Conservation (phyloP, 176 grass and related monocot genomes). For the Poa pratensis region DNA sequence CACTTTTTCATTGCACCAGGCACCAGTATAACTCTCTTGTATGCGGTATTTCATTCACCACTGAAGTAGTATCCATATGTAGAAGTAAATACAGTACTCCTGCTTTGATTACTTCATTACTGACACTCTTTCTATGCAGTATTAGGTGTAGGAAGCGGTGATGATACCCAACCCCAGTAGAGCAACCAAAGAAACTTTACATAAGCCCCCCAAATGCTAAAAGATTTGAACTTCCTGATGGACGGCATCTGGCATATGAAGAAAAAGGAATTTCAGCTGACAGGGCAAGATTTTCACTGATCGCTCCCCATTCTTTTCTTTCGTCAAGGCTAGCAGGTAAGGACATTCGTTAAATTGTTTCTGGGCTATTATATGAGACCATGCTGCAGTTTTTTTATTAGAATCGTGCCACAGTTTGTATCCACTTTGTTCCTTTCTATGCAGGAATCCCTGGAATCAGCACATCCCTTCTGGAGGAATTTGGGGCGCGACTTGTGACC, state of each 20-base stretch:
- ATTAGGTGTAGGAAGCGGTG: conserved; percentile 55
- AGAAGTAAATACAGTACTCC: conserved; percentile 13
- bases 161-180: conserved; percentile 50
- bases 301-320: conserved; percentile 93
- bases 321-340: conserved; percentile 90
- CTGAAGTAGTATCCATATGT: conserved; percentile 4
- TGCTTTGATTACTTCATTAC: conserved; percentile 28
- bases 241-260: conserved; percentile 75
- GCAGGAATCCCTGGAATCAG: conserved; percentile 89
- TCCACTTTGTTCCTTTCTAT: conserved; percentile 36
- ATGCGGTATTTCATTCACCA: conserved; percentile 2
- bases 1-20: conserved; percentile 26
- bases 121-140: conserved; percentile 58
- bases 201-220: conserved; percentile 79
- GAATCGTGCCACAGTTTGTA: conserved; percentile 20
- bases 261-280: conserved; percentile 77
- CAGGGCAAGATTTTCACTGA: conserved; percentile 80
- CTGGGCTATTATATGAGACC: background rate
- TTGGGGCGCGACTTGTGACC: conserved; percentile 81
- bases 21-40: background rate
- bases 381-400: conserved; percentile 7
- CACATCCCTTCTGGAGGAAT: conserved; percentile 76
- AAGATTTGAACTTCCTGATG: conserved; percentile 89
- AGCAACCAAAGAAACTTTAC: conserved; percentile 72
- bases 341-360: background rate